Conservation (phyloP, 768 basidiomycete species). For the Tylopilus subfusipes region DNA sequence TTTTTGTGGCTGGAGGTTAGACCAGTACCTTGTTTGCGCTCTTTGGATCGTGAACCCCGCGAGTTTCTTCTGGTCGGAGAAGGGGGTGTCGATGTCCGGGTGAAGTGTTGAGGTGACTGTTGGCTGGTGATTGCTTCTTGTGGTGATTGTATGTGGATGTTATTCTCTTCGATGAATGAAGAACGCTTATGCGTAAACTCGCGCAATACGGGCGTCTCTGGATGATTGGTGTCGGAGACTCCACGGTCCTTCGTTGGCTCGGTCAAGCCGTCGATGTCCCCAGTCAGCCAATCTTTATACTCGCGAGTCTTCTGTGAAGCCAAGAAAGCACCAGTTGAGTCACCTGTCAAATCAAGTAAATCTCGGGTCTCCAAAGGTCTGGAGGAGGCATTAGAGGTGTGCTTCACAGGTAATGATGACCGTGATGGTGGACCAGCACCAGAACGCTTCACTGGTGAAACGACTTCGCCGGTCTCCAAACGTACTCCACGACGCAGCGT, state of each 20-base stretch:
- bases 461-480: conserved; percentile 16
- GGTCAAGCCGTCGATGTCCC: conserved; percentile 46
- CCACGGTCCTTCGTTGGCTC: conserved; percentile 19
- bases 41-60: conserved; percentile 36
- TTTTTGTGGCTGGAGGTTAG: conserved; percentile 10
- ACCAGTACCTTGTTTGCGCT: conserved; percentile 21
- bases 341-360: conserved; percentile 18
- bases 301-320: conserved; percentile 26
- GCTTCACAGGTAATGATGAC: conserved; percentile 49
- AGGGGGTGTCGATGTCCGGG: conserved; percentile 11
- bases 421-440: conserved; percentile 29
- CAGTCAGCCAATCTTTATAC: conserved; percentile 72
- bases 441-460: conserved; percentile 15
- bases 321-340: conserved; percentile 4
- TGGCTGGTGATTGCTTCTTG: conserved; percentile 34
- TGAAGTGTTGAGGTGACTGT: conserved; percentile 8
- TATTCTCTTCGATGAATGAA: conserved; percentile 56
- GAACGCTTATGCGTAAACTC: conserved; percentile 72
- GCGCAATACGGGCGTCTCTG: conserved; percentile 51
- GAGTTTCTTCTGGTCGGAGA: conserved; percentile 20
- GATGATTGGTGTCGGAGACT: conserved; percentile 10
- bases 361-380: conserved; percentile 31
- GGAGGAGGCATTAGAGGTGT: conserved; percentile 45
- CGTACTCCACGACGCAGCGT: conserved; percentile 5
- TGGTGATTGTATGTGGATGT: conserved; percentile 25